A percentile compares a stretch with the other conserved stretches of the same genome.
Evolutionary conservation across 306 rosid genomes (phyloP).

Genomic region (Myrica gale): DNA sequence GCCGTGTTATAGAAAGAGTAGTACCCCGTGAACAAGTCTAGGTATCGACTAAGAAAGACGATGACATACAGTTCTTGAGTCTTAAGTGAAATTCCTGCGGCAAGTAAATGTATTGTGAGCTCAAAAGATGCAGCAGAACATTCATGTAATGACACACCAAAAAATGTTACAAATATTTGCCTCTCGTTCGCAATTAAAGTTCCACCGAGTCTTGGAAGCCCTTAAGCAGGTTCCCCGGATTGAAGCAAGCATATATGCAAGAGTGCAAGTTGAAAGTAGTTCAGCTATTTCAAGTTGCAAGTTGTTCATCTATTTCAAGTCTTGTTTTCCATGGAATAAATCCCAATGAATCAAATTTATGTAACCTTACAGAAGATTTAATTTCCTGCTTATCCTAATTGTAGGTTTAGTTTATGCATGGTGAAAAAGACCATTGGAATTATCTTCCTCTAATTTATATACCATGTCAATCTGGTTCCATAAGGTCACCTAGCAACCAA

Average conservation of each 20-base stretch:
- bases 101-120: slow-evolving; percentile 7
- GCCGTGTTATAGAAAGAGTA: slow-evolving; percentile 32
- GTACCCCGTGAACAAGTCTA: slow-evolving; percentile 30
- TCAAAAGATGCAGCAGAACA: neutral
- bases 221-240: neutral
- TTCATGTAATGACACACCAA: neutral
- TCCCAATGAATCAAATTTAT: neutral
- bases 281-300: neutral
- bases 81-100: slow-evolving; percentile 42
- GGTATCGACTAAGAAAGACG: slow-evolving; percentile 39
- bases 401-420: no score
- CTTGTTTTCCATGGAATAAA: neutral
- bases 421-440: no score
- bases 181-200: neutral
- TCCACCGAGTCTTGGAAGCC: neutral
- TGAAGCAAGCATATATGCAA: neutral
- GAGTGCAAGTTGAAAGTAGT: neutral
- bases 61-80: slow-evolving; percentile 44
- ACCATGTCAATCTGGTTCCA: neutral
- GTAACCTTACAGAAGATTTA: neutral
- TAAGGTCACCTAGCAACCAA: neutral
- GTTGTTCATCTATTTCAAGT: neutral
- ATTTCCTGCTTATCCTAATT: no score
- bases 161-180: neutral
- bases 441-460: neutral